These are phyloP conservation scores for Lipomyces mesembrius DNA, from an alignment of 805 yeast species.

Conservation along the genomic window DNA sequence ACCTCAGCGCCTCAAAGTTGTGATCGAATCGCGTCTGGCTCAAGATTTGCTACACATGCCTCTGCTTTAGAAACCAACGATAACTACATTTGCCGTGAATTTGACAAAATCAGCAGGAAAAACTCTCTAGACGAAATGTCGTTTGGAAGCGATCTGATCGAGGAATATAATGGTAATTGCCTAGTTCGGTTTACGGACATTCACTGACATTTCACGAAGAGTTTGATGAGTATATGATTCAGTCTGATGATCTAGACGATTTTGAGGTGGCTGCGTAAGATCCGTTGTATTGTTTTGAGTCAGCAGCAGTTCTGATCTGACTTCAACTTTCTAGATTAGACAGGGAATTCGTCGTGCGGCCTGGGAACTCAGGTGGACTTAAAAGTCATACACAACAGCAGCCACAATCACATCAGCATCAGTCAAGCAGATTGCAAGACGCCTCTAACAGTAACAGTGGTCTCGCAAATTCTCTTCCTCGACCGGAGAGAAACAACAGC, in stretches of 20 bases:
- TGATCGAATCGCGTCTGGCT: not conserved
- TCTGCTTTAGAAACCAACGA: conserved; percentile 7
- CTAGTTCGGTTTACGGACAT: not conserved
- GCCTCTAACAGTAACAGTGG: not conserved
- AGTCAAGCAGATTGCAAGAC: not conserved
- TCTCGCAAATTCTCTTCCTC: conserved; percentile 7
- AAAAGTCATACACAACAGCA: not conserved
- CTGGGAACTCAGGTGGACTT: not conserved
- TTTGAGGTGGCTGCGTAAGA: conserved; percentile 3
- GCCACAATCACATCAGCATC: not conserved
- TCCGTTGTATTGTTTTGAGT: not conserved
- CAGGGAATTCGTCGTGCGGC: conserved; percentile 6
- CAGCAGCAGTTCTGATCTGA: not conserved
- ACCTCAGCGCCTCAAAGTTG: not conserved
- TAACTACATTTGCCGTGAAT: conserved; percentile 9
- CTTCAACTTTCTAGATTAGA: not conserved
- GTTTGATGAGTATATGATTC: conserved; percentile 20
- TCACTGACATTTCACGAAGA: conserved; percentile 4
- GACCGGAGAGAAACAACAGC: not conserved
- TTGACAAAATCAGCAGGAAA: conserved; percentile 5
- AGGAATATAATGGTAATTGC: conserved; percentile 26
- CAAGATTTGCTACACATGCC: not conserved
- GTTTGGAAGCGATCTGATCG: conserved; percentile 30
- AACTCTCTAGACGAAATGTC: conserved; percentile 18
- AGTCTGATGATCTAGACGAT: conserved; percentile 25